These are phyloP conservation scores for Colletotrichum musae DNA, from an alignment of 2,329 filamentous ascomycete genomes.

Conservation along the genomic window DNA sequence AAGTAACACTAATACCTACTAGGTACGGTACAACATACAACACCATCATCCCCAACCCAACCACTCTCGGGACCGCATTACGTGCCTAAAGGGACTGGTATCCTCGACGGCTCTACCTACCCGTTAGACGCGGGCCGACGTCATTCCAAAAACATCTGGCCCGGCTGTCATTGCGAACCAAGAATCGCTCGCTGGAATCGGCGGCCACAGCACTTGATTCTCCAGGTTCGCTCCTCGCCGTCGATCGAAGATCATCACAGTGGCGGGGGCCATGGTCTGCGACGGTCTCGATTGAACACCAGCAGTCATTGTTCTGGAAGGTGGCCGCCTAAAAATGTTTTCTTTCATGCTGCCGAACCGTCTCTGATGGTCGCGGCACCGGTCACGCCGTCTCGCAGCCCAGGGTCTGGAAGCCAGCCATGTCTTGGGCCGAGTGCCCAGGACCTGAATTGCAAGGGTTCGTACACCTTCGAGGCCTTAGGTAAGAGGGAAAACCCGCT, in stretches of 20 bases:
- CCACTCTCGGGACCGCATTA: slow-evolving; percentile 4
- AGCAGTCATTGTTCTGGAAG: slow-evolving; percentile 33
- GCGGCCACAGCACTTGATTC: not conserved
- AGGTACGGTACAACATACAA: not conserved
- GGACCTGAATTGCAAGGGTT: slow-evolving; percentile 9
- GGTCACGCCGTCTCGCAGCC: slow-evolving; percentile 16
- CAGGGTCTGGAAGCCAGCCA: slow-evolving; percentile 20
- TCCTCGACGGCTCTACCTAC: slow-evolving; percentile 7
- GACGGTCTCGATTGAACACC: slow-evolving; percentile 26
- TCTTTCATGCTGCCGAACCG: slow-evolving; percentile 22
- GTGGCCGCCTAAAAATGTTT: slow-evolving; percentile 15
- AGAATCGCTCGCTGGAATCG: not conserved
- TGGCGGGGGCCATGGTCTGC: slow-evolving; percentile 24
- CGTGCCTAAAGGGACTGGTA: slow-evolving; percentile 14
- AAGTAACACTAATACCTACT: not conserved
- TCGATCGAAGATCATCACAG: slow-evolving; percentile 26
- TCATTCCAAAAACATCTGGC: slow-evolving; percentile 25
- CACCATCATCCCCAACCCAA: slow-evolving; percentile 2
- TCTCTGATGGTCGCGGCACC: slow-evolving; percentile 20
- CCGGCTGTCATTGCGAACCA: slow-evolving; percentile 9
- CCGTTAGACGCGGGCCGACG: slow-evolving; percentile 28
- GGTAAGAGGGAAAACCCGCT: not conserved
- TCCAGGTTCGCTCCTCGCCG: slow-evolving; percentile 5
- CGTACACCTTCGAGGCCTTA: not conserved
- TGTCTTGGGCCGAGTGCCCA: slow-evolving; percentile 23